These are phyloP conservation scores for Sinapis alba DNA, from an alignment of 441 rosid species.

Conservation along the genomic window DNA sequence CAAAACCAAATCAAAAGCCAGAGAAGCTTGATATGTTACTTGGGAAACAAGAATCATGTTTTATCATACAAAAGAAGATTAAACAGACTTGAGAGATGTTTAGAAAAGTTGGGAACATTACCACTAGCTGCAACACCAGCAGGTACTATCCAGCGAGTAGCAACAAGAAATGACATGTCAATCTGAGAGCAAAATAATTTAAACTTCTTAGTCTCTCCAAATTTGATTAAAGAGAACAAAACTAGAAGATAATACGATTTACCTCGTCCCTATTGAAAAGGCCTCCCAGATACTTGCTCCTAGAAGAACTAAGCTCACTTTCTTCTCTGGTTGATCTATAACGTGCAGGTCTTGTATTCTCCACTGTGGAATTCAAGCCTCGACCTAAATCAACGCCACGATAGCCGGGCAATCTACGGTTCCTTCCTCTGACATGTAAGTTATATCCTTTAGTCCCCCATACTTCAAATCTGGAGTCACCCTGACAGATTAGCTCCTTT, in stretches of 20 bases:
- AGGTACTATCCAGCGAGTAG: conserved; percentile 85
- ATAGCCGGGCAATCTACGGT: conserved; percentile 74
- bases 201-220: not conserved
- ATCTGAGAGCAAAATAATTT: conserved; percentile 44
- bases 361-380: conserved; percentile 58
- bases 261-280: conserved; percentile 80
- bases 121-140: conserved; percentile 75
- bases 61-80: not conserved
- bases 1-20: not conserved
- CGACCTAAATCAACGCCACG: conserved; percentile 60
- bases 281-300: conserved; percentile 59
- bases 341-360: conserved; percentile 42
- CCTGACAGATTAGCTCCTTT: conserved; percentile 72
- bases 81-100: not conserved
- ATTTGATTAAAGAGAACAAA: not conserved
- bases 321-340: conserved; percentile 42
- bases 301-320: conserved; percentile 46
- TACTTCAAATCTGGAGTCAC: conserved; percentile 91
- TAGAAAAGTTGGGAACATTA: conserved; percentile 39
- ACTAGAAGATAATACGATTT: conserved; percentile 10
- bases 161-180: conserved; percentile 69
- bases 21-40: not conserved
- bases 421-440: conserved; percentile 74
- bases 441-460: conserved; percentile 93
- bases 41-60: not conserved